Evolutionary conservation across 352 stramenopile genomes (phyloP).

Genomic region (Bremia lactucae): DNA sequence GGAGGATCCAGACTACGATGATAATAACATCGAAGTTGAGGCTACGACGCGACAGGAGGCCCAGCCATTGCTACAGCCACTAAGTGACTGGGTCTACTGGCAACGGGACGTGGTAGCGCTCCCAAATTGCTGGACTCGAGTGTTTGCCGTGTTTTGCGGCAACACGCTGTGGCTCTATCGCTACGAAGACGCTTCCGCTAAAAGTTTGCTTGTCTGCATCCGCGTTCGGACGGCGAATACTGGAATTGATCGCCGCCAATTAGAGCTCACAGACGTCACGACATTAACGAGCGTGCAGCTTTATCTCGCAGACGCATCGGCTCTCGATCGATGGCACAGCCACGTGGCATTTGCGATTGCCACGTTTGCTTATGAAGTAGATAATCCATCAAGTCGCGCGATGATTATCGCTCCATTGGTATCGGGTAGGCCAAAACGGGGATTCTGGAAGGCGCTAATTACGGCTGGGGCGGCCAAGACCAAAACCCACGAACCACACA

Average conservation of each 20-base stretch:
- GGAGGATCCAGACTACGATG: slow-evolving; percentile 8
- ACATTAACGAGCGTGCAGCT: slow-evolving; percentile 10
- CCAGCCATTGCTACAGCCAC: slow-evolving; percentile 7
- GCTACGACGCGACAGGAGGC: slow-evolving; percentile 6
- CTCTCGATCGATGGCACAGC: slow-evolving; percentile 18
- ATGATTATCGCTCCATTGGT: slow-evolving; percentile 4
- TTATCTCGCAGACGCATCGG: slow-evolving; percentile 13
- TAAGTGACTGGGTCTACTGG: slow-evolving; percentile 40
- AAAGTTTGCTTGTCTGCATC: slow-evolving; percentile 21
- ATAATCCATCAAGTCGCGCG: slow-evolving; percentile 2
- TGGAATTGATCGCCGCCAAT: slow-evolving; percentile 7
- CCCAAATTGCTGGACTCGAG: slow-evolving; percentile 33
- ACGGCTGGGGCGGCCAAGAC: background rate
- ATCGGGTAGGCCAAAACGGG: slow-evolving; percentile 9
- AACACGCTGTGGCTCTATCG: slow-evolving; percentile 29
- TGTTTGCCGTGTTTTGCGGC: slow-evolving; percentile 34
- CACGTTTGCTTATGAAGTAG: slow-evolving; percentile 2
- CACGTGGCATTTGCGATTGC: slow-evolving; percentile 12
- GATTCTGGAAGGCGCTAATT: slow-evolving; percentile 14
- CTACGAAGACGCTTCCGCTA: slow-evolving; percentile 29
- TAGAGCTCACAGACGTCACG: slow-evolving; percentile 12
- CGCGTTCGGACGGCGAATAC: slow-evolving; percentile 13
- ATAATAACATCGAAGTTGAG: background rate
- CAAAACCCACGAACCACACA: slow-evolving; percentile 3
- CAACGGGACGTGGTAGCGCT: slow-evolving; percentile 23